Conservation (phyloP, 805 yeast genomes). For the Grigorovia humatica region DNA sequence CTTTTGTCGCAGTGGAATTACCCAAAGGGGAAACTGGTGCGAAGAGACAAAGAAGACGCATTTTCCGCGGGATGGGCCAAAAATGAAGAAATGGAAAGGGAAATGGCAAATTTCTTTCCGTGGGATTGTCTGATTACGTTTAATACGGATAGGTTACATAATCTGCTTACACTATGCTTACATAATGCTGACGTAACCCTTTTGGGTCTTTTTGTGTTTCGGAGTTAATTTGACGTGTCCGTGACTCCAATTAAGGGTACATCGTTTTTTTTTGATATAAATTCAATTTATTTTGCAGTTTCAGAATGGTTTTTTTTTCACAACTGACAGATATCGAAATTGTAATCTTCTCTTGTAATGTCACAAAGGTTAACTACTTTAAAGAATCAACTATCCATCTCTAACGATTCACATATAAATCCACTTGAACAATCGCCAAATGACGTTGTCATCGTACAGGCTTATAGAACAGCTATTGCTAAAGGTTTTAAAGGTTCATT, state of each 20-base stretch:
- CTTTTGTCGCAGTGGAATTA: too few species aligned
- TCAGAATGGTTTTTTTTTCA: neutral
- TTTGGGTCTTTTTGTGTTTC: neutral
- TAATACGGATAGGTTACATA: too few species aligned
- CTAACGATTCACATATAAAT: slow-evolving; percentile 1
- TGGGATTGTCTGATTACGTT: too few species aligned
- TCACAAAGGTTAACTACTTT: slow-evolving; percentile 24
- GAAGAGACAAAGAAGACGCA: neutral
- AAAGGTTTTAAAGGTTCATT: slow-evolving; percentile 82
- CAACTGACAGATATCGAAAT: too few species aligned
- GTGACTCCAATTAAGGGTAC: neutral
- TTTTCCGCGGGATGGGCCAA: neutral
- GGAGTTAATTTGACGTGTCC: neutral
- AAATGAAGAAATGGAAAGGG: too few species aligned
- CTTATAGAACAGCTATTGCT: slow-evolving; percentile 83
- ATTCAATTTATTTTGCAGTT: neutral
- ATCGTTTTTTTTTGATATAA: neutral
- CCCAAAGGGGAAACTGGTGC: too few species aligned
- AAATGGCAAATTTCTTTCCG: too few species aligned
- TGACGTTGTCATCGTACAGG: slow-evolving; percentile 85
- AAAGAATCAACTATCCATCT: slow-evolving; percentile 18
- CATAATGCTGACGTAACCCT: too few species aligned
- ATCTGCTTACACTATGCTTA: too few species aligned
- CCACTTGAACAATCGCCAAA: slow-evolving; percentile 47
- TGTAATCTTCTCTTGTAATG: slow-evolving; percentile 8